Percentiles rank a stretch among this genome's conserved stretches.
These are phyloP conservation scores for Stereum hirsutum DNA, from an alignment of 1,284 basidiomycete genomes.

Conservation along the genomic window DNA sequence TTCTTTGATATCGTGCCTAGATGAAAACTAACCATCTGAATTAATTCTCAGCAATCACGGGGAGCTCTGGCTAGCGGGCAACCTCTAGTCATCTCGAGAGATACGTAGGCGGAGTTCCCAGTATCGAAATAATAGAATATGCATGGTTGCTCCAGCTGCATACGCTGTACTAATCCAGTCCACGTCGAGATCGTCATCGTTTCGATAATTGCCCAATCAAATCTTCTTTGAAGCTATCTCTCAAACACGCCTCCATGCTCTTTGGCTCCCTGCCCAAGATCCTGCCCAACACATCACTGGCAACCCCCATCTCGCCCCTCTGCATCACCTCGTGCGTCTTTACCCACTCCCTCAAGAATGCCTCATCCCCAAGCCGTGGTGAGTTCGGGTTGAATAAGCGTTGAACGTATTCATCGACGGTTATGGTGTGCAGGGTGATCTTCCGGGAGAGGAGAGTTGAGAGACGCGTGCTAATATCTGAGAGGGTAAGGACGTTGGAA, in stretches of 20 bases:
- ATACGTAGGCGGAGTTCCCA: too few species aligned
- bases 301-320: conserved; percentile 19
- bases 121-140: too few species aligned
- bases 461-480: conserved; percentile 15
- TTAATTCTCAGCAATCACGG: too few species aligned
- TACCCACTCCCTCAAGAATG: conserved; percentile 20
- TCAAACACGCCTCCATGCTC: conserved; percentile 17
- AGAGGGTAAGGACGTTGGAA: conserved; percentile 15
- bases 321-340: conserved; percentile 20
- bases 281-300: conserved; percentile 18
- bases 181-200: too few species aligned
- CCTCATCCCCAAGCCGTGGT: conserved; percentile 15
- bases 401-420: conserved; percentile 19
- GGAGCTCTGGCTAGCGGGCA: too few species aligned
- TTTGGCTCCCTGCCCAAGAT: conserved; percentile 18
- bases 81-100: too few species aligned
- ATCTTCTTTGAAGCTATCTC: too few species aligned
- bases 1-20: too few species aligned
- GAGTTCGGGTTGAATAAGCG: conserved; percentile 11
- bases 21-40: too few species aligned
- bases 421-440: conserved; percentile 14
- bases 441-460: conserved; percentile 14
- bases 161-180: too few species aligned
- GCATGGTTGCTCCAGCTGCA: too few species aligned
- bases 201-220: too few species aligned